Conservation (phyloP, 108 stramenopile species). For the Cyclotella baltica region DNA sequence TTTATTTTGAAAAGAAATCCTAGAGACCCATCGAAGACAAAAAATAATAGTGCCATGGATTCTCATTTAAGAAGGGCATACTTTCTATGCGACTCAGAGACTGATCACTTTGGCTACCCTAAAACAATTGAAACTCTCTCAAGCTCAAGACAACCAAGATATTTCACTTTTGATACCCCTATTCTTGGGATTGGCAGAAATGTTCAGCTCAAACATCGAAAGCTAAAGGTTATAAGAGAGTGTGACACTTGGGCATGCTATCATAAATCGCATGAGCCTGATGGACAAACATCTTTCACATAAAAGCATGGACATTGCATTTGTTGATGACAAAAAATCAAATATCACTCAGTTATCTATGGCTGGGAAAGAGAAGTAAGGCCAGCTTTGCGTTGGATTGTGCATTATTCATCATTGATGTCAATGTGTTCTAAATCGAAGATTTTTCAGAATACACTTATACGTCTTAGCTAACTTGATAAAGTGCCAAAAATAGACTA, state of each 20-base stretch:
- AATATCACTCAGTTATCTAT: no score
- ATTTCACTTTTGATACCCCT: background rate
- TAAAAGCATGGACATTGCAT: background rate
- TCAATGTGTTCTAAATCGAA: no score
- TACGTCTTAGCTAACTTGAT: no score
- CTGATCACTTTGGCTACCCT: background rate
- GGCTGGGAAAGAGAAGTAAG: background rate
- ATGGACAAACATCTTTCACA: background rate
- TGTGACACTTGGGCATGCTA: background rate
- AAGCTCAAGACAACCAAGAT: constrained; percentile 1
- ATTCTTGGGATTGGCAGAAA: background rate
- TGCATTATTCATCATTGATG: background rate
- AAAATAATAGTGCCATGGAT: background rate
- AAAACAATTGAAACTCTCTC: background rate
- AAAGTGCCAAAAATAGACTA: no score
- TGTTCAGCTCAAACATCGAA: background rate
- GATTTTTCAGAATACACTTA: no score
- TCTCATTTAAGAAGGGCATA: background rate
- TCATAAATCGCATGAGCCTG: background rate
- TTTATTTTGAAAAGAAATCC: background rate
- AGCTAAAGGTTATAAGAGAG: background rate
- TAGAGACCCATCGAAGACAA: background rate
- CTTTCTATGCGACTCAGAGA: background rate
- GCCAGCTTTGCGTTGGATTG: background rate
- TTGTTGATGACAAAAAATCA: background rate